These are phyloP conservation scores for Taxawa tesnikishii DNA, from an alignment of 2,329 filamentous ascomycete species.

Conservation along the genomic window DNA sequence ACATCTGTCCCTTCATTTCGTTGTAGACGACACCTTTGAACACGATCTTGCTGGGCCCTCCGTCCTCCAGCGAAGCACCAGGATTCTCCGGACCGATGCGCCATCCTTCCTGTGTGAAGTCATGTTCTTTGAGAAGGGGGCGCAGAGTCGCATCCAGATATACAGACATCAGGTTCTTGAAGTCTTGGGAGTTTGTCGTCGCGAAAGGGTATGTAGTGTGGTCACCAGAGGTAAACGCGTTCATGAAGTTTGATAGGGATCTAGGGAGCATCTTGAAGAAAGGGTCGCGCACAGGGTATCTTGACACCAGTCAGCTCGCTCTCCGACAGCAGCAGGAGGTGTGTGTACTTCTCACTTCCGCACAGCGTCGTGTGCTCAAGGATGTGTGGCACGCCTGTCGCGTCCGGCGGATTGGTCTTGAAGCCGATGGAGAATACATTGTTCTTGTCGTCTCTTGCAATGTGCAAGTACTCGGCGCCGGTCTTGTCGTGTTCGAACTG, in stretches of 20 bases:
- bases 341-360: slow-evolving; percentile 70
- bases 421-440: slow-evolving; percentile 99
- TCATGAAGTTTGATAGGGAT: slow-evolving; percentile 99
- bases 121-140: slow-evolving; percentile 76
- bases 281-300: slow-evolving; percentile 92
- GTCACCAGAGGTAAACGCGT: slow-evolving; percentile 91
- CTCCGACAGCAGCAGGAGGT: not conserved
- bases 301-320: slow-evolving; percentile 23
- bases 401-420: slow-evolving; percentile 96
- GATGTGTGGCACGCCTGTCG: slow-evolving; percentile 92
- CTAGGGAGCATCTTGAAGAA: slow-evolving; percentile 99
- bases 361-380: slow-evolving; percentile 95
- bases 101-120: slow-evolving; percentile 97
- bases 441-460: slow-evolving; percentile 89
- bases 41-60: slow-evolving; percentile 44
- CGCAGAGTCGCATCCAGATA: slow-evolving; percentile 92
- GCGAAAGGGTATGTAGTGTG: slow-evolving; percentile 98
- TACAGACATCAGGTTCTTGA: slow-evolving; percentile 89
- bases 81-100: slow-evolving; percentile 87
- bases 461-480: slow-evolving; percentile 88
- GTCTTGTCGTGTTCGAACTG: slow-evolving; percentile 91
- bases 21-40: slow-evolving; percentile 99
- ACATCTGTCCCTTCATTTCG: slow-evolving; percentile 99
- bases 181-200: slow-evolving; percentile 90
- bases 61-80: slow-evolving; percentile 27